A percentile compares a stretch with the other conserved stretches of the same genome.
Evolutionary conservation across 1,284 basidiomycete species (phyloP).

Genomic region (Bondarzewia mesenterica): DNA sequence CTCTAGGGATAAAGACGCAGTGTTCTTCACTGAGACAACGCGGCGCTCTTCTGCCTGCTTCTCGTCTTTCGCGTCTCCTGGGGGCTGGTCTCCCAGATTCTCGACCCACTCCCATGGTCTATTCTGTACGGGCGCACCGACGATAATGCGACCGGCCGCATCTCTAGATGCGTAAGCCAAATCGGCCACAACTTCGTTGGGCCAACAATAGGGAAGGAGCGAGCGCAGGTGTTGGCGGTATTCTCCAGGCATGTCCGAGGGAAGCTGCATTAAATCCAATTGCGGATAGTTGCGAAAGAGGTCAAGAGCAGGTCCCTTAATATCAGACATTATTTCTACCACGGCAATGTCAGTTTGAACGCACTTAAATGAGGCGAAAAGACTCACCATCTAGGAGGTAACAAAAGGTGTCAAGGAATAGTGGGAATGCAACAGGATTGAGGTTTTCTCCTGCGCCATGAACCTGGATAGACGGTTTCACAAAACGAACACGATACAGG

Average conservation of each 20-base stretch:
- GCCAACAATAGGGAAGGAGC: constrained; percentile 46
- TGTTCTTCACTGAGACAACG: constrained; percentile 45
- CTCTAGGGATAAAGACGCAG: constrained; percentile 66
- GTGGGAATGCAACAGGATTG: constrained; percentile 49
- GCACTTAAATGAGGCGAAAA: constrained; percentile 12
- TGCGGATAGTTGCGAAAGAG: constrained; percentile 57
- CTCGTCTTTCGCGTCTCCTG: constrained; percentile 31
- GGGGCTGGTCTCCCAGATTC: constrained; percentile 53
- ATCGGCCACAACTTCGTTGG: constrained; percentile 42
- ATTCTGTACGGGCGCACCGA: constrained; percentile 50
- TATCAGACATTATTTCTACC: constrained; percentile 54
- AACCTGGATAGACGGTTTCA: constrained; percentile 25
- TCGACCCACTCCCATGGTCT: constrained; percentile 84
- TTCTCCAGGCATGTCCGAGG: constrained; percentile 47
- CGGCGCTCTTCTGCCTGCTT: constrained; percentile 30
- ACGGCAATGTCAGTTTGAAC: not conserved
- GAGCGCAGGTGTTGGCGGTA: constrained; percentile 47
- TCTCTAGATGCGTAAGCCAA: constrained; percentile 53
- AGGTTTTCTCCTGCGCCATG: constrained; percentile 42
- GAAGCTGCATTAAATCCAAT: constrained; percentile 40
- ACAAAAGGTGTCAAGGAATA: constrained; percentile 66
- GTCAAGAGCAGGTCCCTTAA: constrained; percentile 41
- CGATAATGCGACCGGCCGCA: constrained; percentile 37
- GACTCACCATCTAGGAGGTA: constrained; percentile 71
- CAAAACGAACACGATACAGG: not conserved